Evolutionary conservation across 371 early-diverging fungal species (phyloP).

Genomic region (Catenaria anguillulae): DNA sequence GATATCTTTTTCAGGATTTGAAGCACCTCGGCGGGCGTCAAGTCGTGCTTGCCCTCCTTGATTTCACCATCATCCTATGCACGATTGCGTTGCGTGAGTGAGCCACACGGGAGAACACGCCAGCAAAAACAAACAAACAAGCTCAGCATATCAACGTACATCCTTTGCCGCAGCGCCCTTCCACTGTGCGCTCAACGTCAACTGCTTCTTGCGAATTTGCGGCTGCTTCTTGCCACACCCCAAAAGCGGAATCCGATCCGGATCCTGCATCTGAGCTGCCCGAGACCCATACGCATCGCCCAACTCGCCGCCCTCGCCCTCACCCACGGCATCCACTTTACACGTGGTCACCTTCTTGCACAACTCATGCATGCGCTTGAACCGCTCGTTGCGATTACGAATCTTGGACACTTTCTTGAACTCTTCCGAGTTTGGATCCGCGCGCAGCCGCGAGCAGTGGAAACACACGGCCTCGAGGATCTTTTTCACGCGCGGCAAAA

Average conservation of each 20-base stretch:
- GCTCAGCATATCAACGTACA: constrained; percentile 3
- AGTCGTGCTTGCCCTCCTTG: constrained; percentile 51
- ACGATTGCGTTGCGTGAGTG: no score
- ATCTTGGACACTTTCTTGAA: constrained; percentile 38
- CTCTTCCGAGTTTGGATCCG: constrained; percentile 34
- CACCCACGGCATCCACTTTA: constrained; percentile 50
- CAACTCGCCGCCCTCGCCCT: constrained; percentile 17
- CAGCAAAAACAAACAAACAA: no score
- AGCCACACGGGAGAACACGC: not conserved
- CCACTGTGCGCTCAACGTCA: constrained; percentile 63
- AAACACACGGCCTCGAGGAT: constrained; percentile 98
- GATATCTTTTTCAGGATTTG: constrained; percentile 82
- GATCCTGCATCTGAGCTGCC: no score
- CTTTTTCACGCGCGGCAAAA: constrained; percentile 64
- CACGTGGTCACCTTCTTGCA: constrained; percentile 80
- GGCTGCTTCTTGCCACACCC: constrained; percentile 95
- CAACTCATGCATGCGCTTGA: constrained; percentile 84
- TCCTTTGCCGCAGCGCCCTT: constrained; percentile 33
- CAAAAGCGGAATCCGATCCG: constrained; percentile 47
- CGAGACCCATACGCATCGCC: no score
- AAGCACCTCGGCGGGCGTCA: constrained; percentile 72
- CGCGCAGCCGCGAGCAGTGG: constrained; percentile 93
- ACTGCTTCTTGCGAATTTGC: constrained; percentile 72
- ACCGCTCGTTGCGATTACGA: constrained; percentile 55
- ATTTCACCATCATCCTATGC: constrained; percentile 7